Evolutionary conservation across 192 early-diverging fungal genomes (phyloP), one percentile per base, ranked within the genome.

Genomic region (Rhizophagus sp.): DNA sequence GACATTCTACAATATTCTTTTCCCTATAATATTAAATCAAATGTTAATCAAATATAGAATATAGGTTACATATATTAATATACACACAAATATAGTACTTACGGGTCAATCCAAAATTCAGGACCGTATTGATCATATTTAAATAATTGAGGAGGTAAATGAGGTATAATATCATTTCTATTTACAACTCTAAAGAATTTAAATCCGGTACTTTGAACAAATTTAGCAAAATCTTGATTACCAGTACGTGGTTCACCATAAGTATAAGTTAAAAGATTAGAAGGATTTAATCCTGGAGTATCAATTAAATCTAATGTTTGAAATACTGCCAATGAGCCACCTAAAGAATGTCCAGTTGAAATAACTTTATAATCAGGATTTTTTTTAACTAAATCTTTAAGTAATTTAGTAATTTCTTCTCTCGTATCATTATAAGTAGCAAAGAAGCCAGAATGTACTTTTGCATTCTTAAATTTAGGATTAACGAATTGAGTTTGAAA

Each of bases 201-300:
- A 36, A 25, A 79, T 17, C 49, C 68, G 3, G 39, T 41, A 8
- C 33, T 79, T 9, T 68, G n/a, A 13, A 79, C 78, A 17, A 44
- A 73, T 5, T 39, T 25, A 7, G 78, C 78, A 19, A 79, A 79
- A 34, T 11, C 39, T 10, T 73, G 13, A 75, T 74, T 76, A 33
- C 78, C 78, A 13, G 44, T 50, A 33, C 78, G 74, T 24, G 78
- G 78, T 44, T 79, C 70, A 79, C 78, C 78, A 74, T 74, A 73
- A 15, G 78, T 79, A 62, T 79, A 79, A 9, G 57, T 62, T 11
- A 36, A 22, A 15, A 79, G 73, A 10, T 79, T 74, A 33, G 25
- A 30, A 24, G 73, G 73, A 30, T 27, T 61, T 34, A 75, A 75
- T 15, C 30, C 73, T 8, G 73, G 73, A 4, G 25, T 57, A 22